phyloP scores from a whole-genome alignment of 2,329 filamentous ascomycete genomes.

The Scytalidium sp. region DNA sequence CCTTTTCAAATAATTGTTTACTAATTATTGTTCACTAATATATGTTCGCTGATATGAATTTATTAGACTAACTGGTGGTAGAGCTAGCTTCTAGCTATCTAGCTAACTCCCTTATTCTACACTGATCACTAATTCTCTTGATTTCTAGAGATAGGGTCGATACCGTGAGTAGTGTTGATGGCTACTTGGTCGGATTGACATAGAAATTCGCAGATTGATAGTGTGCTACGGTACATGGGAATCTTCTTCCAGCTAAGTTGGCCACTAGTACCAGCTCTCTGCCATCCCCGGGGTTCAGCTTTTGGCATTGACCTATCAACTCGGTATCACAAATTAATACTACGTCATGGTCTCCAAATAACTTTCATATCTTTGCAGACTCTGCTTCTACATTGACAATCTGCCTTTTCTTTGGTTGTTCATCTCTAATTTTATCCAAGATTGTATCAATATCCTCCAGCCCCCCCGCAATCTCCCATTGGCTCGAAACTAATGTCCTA shows the following conservation, averaged over 20 bases:
- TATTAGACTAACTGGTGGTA: no score
- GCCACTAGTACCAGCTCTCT: no score
- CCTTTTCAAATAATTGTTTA: not conserved
- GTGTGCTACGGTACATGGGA: no score
- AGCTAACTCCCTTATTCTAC: not conserved
- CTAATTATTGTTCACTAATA: not conserved
- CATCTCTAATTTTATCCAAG: no score
- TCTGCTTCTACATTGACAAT: not conserved
- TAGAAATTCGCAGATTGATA: not conserved
- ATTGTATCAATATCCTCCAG: no score
- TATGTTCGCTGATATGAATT: not conserved
- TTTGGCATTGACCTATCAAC: no score
- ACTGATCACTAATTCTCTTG: not conserved
- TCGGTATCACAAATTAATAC: not conserved
- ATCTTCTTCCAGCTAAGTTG: no score
- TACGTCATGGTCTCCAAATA: not conserved
- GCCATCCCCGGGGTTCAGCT: no score
- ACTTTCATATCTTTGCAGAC: not conserved
- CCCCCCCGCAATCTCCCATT: no score
- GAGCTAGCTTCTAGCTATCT: not conserved
- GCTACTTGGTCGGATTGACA: not conserved
- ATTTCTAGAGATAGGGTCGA: not conserved
- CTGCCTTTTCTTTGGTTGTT: not conserved
- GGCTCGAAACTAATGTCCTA: no score
- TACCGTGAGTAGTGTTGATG: not conserved